Base-by-base conservation (phyloP, 371 early-diverging fungal species). In the Mortierella sp. region DNA sequence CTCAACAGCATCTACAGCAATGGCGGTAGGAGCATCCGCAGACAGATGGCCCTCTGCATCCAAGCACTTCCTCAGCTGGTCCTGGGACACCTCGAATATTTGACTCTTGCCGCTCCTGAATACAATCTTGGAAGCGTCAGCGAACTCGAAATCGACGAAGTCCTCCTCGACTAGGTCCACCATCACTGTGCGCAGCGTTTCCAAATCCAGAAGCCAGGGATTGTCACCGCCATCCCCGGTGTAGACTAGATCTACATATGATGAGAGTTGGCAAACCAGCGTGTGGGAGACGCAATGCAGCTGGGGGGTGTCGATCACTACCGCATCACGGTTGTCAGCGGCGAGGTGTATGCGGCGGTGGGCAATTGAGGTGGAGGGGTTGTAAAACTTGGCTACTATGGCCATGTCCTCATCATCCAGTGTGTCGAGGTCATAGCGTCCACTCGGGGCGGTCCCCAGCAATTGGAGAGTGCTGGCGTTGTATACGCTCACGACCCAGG, bases 11-110 rank as follows among this genome's bases (percentile, higher is more conserved):
- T 44, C 8, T 10, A 44, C 54, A 55, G 72, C 32, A 51, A 72
- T 72, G 32, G 7, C 2, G 32, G 72, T 18, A 51, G 72, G 72
- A 72, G 72, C 72, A 51, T 72, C 72, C 32, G 54, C 54, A 72
- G 72, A 72, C 49, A 72, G 54, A 72, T 72, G 72, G 72, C 44
- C 72, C 72, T 72, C 35, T 51, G 49, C 35, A 32, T 72, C 72
- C 72, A 72, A 55, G 32, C 54, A 72, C 72, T 32, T 72, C 16
- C 1, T 51, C 72, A 72, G 72, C 54, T 72, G 72, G 49, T 51
- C 54, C 4, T 51, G 27, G 54, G 18, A 8, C 72, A 72, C 72
- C 11, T 72, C 32, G 72, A 32, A 51, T 51, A n/a, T 27, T 51
- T 51, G 12, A 0, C 24, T 27, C 27, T 0, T 27, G 71, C 71